Base-by-base conservation (phyloP, 148 eudicot genomes). In the Camellia lanceoleosa region DNA sequence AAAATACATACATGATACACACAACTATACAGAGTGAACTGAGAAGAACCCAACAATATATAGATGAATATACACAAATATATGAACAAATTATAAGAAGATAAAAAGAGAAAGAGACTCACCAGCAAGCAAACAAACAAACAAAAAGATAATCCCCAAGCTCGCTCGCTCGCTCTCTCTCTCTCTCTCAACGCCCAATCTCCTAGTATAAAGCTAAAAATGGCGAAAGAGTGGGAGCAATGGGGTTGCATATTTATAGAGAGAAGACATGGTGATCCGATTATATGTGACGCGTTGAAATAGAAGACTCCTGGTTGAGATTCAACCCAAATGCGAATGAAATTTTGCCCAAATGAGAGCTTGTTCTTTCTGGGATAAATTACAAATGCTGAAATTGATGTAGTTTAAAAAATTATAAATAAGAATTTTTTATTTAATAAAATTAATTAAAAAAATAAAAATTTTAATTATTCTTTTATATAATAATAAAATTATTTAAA, bases 241-340 rank as follows among this genome's bases (percentile, higher is more conserved):
- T 59, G 71, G 51, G 43, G n/a, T 23, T 51, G 44, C 73, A 55
- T 85, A 90, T 85, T 81, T 89, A 90, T 86, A 81, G 89, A 80
- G 78, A n/a, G 67, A 59, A 80, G 71, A 66, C 19, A 75, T 69
- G 84, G 80, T 47, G 82, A 85, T 81, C 87, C 84, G 82, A 78
- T 75, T 85, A 30, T 77, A 59, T 77, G 72, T 78, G 83, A 41
- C 42, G 43, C 46, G 82, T 67, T 64, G 46, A 46, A 54, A 52
- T 58, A 65, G 54, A 74, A 5, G 74, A 71, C 67, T 77, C n/a
- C 55, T 70, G 84, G 78, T 73, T 79, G 66, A 80, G 76, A 82
- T 82, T 85, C 1, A 30, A 30, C 38, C 38, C 38, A 85, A 87
- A 86, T 84, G 82, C 82, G 77, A 70, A 18, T 87, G 82, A 85